Evolutionary conservation across 257 asterid species (phyloP).

Genomic region (Capsicum rhomboideum): DNA sequence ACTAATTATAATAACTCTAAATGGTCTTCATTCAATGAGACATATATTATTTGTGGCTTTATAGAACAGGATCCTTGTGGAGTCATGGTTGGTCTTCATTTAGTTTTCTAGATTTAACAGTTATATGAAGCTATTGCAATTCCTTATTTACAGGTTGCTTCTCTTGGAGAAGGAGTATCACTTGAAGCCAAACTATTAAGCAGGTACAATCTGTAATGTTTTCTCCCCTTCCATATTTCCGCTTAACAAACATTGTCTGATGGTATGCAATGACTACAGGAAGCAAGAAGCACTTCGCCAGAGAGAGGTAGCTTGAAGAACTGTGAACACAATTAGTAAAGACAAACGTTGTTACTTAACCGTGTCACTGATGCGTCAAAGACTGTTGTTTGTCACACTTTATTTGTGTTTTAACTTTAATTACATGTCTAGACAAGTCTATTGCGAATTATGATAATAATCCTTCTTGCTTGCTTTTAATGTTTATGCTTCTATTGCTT

Average conservation of each 20-base stretch:
- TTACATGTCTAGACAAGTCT: not conserved
- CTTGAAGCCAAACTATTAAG: slow-evolving; percentile 88
- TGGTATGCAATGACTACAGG: slow-evolving; percentile 46
- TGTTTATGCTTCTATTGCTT: slow-evolving; percentile 4
- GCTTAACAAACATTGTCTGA: slow-evolving; percentile 23
- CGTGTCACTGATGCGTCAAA: not conserved
- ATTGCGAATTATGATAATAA: not conserved
- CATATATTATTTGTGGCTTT: not conserved
- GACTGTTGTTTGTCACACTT: not conserved
- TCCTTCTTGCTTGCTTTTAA: not conserved
- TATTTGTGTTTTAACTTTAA: not conserved
- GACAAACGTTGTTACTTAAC: not conserved
- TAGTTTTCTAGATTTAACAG: not conserved
- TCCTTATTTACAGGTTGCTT: slow-evolving; percentile 61
- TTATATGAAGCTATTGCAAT: not conserved
- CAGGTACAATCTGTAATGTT: slow-evolving; percentile 42
- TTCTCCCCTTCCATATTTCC: slow-evolving; percentile 11
- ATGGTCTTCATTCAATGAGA: not conserved
- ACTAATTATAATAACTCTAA: not conserved
- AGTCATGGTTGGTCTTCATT: not conserved
- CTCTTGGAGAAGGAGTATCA: slow-evolving; percentile 94
- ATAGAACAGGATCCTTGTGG: not conserved
- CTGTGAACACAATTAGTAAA: not conserved
- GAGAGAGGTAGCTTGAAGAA: slow-evolving; percentile 60
- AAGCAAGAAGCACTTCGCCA: slow-evolving; percentile 96